A percentile compares a stretch with the other conserved stretches of the same genome.
phyloP scores from a whole-genome alignment of 2,329 filamentous ascomycete species.

The Ophiocordyceps camponoti-saundersi region DNA sequence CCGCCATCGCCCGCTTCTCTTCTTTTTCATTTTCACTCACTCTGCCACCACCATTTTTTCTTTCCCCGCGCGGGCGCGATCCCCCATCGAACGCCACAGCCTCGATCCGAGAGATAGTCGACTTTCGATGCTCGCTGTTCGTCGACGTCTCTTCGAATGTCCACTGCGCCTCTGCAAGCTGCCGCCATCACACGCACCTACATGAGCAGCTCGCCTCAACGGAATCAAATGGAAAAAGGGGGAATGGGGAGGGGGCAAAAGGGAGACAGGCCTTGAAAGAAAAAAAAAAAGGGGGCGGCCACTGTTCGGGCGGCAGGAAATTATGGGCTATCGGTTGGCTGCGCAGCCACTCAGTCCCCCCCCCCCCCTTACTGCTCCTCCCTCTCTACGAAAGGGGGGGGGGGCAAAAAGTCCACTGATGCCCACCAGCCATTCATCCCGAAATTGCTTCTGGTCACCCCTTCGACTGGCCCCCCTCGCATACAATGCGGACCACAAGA shows the following conservation, averaged over 20 bases:
- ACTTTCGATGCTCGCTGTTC: background rate
- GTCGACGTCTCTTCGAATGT: background rate
- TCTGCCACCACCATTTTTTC: no score
- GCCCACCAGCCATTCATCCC: constrained; percentile 4
- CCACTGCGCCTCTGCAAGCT: constrained; percentile 1
- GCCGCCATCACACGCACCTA: background rate
- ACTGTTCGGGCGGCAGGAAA: constrained; percentile 4
- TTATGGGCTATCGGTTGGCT: constrained; percentile 7
- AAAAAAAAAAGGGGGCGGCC: background rate
- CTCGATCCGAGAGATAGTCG: no score
- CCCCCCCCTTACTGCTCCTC: constrained; percentile 1
- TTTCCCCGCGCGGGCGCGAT: no score
- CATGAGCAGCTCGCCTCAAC: constrained; percentile 1
- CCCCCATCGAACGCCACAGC: no score
- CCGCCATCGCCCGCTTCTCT: no score
- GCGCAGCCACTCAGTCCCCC: constrained; percentile 3
- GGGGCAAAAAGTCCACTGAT: constrained; percentile 6
- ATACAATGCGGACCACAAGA: constrained; percentile 1
- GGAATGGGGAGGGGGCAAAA: constrained; percentile 1
- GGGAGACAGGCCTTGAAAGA: background rate
- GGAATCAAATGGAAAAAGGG: background rate
- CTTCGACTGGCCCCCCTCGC: constrained; percentile 5
- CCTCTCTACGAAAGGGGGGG: background rate
- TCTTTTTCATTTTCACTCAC: no score
- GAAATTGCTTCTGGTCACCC: constrained; percentile 9